Conservation (phyloP, 2,329 filamentous ascomycete genomes). For the Huntiella abstrusa region DNA sequence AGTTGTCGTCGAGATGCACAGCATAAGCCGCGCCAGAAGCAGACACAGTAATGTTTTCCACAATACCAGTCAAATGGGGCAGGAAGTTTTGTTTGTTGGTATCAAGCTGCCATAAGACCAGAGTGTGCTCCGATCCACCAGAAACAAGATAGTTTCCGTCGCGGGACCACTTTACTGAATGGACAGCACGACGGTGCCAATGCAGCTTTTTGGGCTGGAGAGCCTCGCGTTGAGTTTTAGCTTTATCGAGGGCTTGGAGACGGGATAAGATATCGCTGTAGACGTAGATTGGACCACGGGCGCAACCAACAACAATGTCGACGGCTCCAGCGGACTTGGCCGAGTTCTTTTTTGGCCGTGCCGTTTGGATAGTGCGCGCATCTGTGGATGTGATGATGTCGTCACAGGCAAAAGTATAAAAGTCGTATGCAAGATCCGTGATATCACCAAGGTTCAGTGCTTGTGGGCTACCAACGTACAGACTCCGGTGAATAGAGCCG, state of each 20-base stretch:
- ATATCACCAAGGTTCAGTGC: conserved; percentile 14
- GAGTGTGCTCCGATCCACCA: conserved; percentile 71
- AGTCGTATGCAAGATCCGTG: conserved; percentile 16
- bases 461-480: conserved; percentile 20
- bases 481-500: conserved; percentile 18
- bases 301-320: conserved; percentile 63
- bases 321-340: conserved; percentile 20
- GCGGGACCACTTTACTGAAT: conserved; percentile 72
- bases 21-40: conserved; percentile 63
- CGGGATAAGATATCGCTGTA: conserved; percentile 56
- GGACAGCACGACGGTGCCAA: conserved; percentile 78
- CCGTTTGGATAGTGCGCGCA: conserved; percentile 24
- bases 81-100: conserved; percentile 67
- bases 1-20: conserved; percentile 79
- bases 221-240: conserved; percentile 26
- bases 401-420: conserved; percentile 38
- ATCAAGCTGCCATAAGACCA: conserved; percentile 86
- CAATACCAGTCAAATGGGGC: conserved; percentile 72
- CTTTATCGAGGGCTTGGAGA: conserved; percentile 27
- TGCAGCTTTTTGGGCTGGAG: conserved; percentile 51
- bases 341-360: conserved; percentile 12
- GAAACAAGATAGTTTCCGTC: conserved; percentile 97
- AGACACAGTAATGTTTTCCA: conserved; percentile 73
- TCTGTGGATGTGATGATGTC: conserved; percentile 52
- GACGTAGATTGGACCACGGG: conserved; percentile 58